Conservation (phyloP, 108 stramenopile species). For the Cylindrotheca fusiformis region DNA sequence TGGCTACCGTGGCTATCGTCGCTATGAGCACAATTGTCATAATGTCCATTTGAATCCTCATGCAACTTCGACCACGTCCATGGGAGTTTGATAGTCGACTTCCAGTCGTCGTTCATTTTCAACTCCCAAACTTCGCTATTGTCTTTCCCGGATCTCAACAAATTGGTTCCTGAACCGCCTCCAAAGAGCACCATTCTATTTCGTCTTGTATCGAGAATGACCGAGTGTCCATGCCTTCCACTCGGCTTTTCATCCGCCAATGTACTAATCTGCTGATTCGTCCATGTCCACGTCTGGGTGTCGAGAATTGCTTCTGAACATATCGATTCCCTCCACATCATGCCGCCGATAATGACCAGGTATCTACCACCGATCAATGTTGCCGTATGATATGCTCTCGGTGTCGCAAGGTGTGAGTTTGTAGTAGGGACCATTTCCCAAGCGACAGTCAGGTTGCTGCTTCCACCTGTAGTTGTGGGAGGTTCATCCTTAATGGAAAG, state of each 20-base stretch:
- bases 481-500: slow-evolving; percentile 25
- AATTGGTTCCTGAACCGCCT: slow-evolving; percentile 52
- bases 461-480: background rate
- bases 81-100: slow-evolving; percentile 26
- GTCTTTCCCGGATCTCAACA: slow-evolving; percentile 53
- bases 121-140: slow-evolving; percentile 61
- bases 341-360: slow-evolving; percentile 54
- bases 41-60: slow-evolving; percentile 1
- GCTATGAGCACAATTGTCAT: background rate
- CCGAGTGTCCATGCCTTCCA: slow-evolving; percentile 62
- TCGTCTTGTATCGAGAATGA: slow-evolving; percentile 41
- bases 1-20: background rate
- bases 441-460: background rate
- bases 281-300: slow-evolving; percentile 55
- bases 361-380: slow-evolving; percentile 52
- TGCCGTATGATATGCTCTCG: slow-evolving; percentile 62
- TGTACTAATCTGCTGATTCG: background rate
- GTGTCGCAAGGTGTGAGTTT: slow-evolving; percentile 6
- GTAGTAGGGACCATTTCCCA: slow-evolving; percentile 2
- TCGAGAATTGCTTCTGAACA: slow-evolving; percentile 45
- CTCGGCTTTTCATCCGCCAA: slow-evolving; percentile 18
- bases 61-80: slow-evolving; percentile 46
- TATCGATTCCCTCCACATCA: slow-evolving; percentile 42
- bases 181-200: slow-evolving; percentile 62
- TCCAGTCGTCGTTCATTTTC: slow-evolving; percentile 29